Conservation (phyloP, 768 basidiomycete genomes). For the Xerocomellus chrysenteron region DNA sequence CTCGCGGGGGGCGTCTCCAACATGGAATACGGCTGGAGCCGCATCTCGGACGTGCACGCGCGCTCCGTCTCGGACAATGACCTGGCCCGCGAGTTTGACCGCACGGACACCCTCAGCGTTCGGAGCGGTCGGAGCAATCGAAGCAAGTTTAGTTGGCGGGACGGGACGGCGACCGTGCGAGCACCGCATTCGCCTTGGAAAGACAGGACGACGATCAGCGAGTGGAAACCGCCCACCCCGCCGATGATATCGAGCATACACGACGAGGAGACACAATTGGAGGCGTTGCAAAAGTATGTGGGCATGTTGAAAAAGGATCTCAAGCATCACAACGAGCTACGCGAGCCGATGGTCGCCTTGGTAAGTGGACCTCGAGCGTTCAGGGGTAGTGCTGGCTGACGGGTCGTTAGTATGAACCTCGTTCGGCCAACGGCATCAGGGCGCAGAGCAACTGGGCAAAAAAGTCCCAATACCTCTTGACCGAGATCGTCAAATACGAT, state of each 20-base stretch:
- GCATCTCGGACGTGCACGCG: constrained; percentile 57
- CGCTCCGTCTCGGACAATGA: constrained; percentile 62
- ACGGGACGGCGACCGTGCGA: constrained; percentile 64
- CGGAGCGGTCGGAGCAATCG: constrained; percentile 73
- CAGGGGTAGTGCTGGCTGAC: neutral
- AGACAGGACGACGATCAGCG: constrained; percentile 78
- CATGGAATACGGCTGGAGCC: constrained; percentile 99
- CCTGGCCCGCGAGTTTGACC: constrained; percentile 46
- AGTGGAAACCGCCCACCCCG: constrained; percentile 91
- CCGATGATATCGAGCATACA: constrained; percentile 81
- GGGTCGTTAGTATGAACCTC: constrained; percentile 59
- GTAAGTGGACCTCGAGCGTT: constrained; percentile 38
- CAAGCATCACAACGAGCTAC: constrained; percentile 77
- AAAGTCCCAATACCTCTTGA: constrained; percentile 83
- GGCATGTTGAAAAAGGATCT: constrained; percentile 72
- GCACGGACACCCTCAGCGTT: constrained; percentile 65
- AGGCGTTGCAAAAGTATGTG: constrained; percentile 84
- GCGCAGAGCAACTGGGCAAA: constrained; percentile 91
- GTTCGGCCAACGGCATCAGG: constrained; percentile 70
- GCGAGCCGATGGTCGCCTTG: constrained; percentile 77
- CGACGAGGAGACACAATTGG: constrained; percentile 91
- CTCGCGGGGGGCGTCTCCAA: constrained; percentile 95
- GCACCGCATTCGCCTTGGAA: constrained; percentile 68
- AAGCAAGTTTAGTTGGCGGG: constrained; percentile 72
- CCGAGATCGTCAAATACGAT: constrained; percentile 94